These are phyloP conservation scores for Pseudocercospora fuligena DNA, from an alignment of 2,329 filamentous ascomycete genomes.

Conservation along the genomic window DNA sequence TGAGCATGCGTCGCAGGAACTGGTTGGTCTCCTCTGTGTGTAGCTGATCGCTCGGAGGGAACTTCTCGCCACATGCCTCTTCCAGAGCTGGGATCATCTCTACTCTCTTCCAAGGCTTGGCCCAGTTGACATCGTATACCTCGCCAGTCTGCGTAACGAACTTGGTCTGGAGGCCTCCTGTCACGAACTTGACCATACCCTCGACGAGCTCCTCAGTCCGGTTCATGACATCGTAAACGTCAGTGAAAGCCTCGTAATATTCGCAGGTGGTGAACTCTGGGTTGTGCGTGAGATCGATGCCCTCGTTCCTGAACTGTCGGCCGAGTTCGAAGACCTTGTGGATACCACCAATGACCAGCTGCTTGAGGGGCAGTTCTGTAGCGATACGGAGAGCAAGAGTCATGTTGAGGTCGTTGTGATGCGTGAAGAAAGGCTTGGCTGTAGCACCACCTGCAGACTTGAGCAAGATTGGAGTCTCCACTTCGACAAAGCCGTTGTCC, in stretches of 20 bases:
- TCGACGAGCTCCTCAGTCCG: slow-evolving; percentile 93
- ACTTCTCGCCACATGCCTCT: slow-evolving; percentile 87
- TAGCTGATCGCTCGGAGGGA: slow-evolving; percentile 84
- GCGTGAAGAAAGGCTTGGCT: slow-evolving; percentile 90
- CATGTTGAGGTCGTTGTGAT: slow-evolving; percentile 95
- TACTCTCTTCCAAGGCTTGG: slow-evolving; percentile 87
- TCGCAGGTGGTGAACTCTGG: slow-evolving; percentile 97
- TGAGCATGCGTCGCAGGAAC: slow-evolving; percentile 81
- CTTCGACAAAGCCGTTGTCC: slow-evolving; percentile 81
- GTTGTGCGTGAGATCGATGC: slow-evolving; percentile 92
- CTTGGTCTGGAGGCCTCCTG: slow-evolving; percentile 62
- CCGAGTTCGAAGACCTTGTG: slow-evolving; percentile 96
- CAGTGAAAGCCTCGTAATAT: slow-evolving; percentile 87
- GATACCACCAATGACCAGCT: slow-evolving; percentile 89
- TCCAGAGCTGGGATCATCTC: slow-evolving; percentile 97
- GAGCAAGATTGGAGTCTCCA: slow-evolving; percentile 98
- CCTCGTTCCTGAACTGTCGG: slow-evolving; percentile 93
- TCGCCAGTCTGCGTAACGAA: slow-evolving; percentile 89
- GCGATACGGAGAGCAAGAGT: slow-evolving; percentile 94
- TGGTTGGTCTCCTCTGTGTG: slow-evolving; percentile 88
- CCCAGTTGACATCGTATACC: slow-evolving; percentile 92
- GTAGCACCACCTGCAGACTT: slow-evolving; percentile 94
- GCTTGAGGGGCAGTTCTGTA: slow-evolving; percentile 95
- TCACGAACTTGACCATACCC: slow-evolving; percentile 84
- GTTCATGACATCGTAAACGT: slow-evolving; percentile 88